These are phyloP conservation scores for Barbarea vulgaris DNA, from an alignment of 345 rosid genomes.

Conservation along the genomic window DNA sequence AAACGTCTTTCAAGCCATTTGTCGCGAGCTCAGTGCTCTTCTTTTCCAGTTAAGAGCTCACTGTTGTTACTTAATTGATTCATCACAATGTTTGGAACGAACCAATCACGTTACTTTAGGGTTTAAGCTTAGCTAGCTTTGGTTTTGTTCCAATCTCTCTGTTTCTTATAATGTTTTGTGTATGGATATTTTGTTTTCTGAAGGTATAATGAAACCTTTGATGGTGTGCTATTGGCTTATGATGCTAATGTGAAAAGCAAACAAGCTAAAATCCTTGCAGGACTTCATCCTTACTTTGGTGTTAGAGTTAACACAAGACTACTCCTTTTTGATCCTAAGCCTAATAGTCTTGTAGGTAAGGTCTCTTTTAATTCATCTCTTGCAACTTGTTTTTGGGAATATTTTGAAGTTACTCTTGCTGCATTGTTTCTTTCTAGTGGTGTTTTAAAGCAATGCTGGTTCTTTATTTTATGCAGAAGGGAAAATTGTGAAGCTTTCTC, in stretches of 20 bases:
- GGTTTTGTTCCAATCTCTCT: too few species aligned
- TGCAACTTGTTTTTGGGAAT: not conserved
- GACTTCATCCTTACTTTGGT: slow-evolving; percentile 67
- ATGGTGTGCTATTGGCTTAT: slow-evolving; percentile 76
- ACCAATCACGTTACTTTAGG: not conserved
- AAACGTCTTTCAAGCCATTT: slow-evolving; percentile 58
- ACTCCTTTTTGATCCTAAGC: slow-evolving; percentile 74
- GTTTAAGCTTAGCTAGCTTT: too few species aligned
- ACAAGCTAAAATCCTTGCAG: slow-evolving; percentile 61
- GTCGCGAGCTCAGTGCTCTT: slow-evolving; percentile 74
- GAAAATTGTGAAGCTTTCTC: slow-evolving; percentile 64
- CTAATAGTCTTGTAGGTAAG: slow-evolving; percentile 70
- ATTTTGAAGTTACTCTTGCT: not conserved
- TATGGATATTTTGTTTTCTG: not conserved
- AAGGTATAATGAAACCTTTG: slow-evolving; percentile 72
- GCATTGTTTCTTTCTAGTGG: not conserved
- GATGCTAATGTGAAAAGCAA: slow-evolving; percentile 52
- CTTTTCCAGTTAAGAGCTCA: slow-evolving; percentile 62
- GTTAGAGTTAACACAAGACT: slow-evolving; percentile 60
- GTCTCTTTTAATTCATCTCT: not conserved
- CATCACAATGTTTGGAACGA: not conserved
- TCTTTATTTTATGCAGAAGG: slow-evolving; percentile 55
- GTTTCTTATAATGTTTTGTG: not conserved
- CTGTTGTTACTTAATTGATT: not conserved
- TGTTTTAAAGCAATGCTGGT: not conserved